phyloP scores from a whole-genome alignment of 2,329 filamentous ascomycete species.

The Furcasterigmium furcatum region DNA sequence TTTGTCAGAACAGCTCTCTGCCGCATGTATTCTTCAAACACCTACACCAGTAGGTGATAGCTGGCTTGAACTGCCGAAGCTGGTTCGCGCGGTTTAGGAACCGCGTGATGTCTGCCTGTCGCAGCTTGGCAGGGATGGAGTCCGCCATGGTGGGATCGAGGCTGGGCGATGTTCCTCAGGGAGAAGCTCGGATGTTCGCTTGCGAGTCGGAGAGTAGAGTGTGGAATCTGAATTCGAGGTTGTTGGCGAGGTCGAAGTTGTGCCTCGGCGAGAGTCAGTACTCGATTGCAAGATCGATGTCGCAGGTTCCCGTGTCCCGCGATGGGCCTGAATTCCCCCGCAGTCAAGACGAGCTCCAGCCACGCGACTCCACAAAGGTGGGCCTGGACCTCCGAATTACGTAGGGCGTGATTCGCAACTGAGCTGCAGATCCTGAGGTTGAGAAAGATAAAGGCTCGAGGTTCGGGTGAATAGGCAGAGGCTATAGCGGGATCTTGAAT shows the following conservation, averaged over 20 bases:
- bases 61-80: slow-evolving; percentile 79
- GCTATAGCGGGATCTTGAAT: too few relatives aligned
- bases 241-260: not conserved
- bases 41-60: slow-evolving; percentile 93
- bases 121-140: slow-evolving; percentile 68
- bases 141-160: slow-evolving; percentile 60
- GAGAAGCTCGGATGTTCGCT: not conserved
- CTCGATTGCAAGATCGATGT: not conserved
- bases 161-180: not conserved
- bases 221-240: not conserved
- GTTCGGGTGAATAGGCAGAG: too few relatives aligned
- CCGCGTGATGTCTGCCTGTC: slow-evolving; percentile 76
- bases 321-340: not conserved
- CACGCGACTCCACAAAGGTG: too few relatives aligned
- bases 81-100: slow-evolving; percentile 83
- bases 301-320: too few relatives aligned
- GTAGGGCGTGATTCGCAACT: too few relatives aligned
- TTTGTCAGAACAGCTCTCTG: not conserved
- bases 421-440: too few relatives aligned
- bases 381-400: too few relatives aligned
- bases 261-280: not conserved
- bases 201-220: not conserved
- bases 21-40: slow-evolving; percentile 14
- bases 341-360: not conserved
- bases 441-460: too few relatives aligned